Conservation (phyloP, 2,329 filamentous ascomycete genomes). For the Keithomyces neogunnii region DNA sequence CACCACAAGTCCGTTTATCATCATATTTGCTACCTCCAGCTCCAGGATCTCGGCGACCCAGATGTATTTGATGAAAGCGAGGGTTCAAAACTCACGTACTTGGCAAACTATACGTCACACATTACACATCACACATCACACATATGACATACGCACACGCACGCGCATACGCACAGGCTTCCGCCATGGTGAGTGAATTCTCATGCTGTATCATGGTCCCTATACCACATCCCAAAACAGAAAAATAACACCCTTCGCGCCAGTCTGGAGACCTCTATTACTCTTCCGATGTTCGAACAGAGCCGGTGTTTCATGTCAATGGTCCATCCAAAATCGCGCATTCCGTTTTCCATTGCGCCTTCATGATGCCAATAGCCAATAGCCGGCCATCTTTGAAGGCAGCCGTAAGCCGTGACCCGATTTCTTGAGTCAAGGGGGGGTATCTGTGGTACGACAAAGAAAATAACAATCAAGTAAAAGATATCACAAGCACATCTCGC, state of each 20-base stretch:
- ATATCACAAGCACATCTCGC: neutral
- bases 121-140: neutral
- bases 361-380: conserved; percentile 1
- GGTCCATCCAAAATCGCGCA: conserved; percentile 3
- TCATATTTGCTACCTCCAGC: too few species aligned
- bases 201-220: neutral
- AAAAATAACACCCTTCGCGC: conserved; percentile 4
- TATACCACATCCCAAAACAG: conserved; percentile 2
- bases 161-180: neutral
- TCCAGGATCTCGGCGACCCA: too few species aligned
- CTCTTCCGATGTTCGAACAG: neutral
- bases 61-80: too few species aligned
- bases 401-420: conserved; percentile 1
- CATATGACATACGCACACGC: neutral
- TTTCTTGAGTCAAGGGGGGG: conserved; percentile 1
- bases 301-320: conserved; percentile 4
- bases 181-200: neutral
- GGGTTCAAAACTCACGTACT: too few species aligned
- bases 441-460: conserved; percentile 6
- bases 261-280: conserved; percentile 3
- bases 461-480: neutral
- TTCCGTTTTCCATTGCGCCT: conserved; percentile 4
- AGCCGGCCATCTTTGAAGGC: conserved; percentile 4
- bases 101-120: too few species aligned
- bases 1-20: too few species aligned